A percentile compares a stretch with the other conserved stretches of the same genome.
Evolutionary conservation across 2,329 filamentous ascomycete genomes (phyloP).

Genomic region (Elsinoe necatrix): DNA sequence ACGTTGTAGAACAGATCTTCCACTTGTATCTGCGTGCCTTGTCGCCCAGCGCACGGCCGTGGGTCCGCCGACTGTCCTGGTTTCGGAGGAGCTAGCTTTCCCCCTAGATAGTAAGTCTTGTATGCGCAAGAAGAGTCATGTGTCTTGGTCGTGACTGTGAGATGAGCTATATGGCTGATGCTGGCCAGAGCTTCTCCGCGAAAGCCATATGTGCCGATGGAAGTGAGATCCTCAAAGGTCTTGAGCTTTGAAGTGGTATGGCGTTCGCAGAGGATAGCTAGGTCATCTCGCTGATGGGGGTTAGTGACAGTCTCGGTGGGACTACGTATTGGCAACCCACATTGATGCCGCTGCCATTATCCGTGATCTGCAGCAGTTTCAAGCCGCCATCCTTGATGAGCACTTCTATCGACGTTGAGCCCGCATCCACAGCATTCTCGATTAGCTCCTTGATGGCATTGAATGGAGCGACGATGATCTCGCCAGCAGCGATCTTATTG

Average conservation of each 20-base stretch:
- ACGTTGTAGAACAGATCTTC: conserved; percentile 98
- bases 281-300: conserved; percentile 64
- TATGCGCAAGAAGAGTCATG: conserved; percentile 80
- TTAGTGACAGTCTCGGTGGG: conserved; percentile 17
- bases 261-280: conserved; percentile 85
- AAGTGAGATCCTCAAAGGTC: conserved; percentile 80
- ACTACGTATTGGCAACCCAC: conserved; percentile 41
- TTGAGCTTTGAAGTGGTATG: conserved; percentile 97
- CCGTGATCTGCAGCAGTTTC: conserved; percentile 91
- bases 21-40: conserved; percentile 87
- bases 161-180: conserved; percentile 95
- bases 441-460: conserved; percentile 94
- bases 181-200: conserved; percentile 91
- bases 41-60: conserved; percentile 76
- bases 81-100: conserved; percentile 72
- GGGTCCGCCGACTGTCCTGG: conserved; percentile 81
- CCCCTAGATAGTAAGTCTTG: conserved; percentile 79
- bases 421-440: conserved; percentile 96
- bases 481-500: conserved; percentile 96
- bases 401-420: conserved; percentile 82
- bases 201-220: conserved; percentile 95
- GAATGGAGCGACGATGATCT: conserved; percentile 95
- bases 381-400: conserved; percentile 90
- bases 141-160: conserved; percentile 90
- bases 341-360: conserved; percentile 93